Evolutionary conservation across 352 stramenopile species (phyloP).

Genomic region (Pythium myriotylum): DNA sequence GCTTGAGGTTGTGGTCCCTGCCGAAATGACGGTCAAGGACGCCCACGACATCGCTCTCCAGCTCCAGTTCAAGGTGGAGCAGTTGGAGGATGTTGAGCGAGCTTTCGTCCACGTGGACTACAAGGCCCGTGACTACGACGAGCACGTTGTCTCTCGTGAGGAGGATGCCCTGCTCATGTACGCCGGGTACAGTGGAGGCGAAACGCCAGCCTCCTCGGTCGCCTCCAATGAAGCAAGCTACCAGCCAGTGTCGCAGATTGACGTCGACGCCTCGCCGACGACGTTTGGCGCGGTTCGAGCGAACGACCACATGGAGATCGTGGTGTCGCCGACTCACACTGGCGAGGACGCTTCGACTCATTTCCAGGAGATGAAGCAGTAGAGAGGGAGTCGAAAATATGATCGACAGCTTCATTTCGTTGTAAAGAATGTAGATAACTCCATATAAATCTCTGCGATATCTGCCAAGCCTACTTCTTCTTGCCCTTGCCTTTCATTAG

Average conservation of each 20-base stretch:
- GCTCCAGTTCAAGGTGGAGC: conserved; percentile 87
- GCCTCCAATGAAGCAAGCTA: conserved; percentile 23
- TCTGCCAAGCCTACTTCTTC: conserved; percentile 16
- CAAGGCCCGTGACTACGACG: conserved; percentile 73
- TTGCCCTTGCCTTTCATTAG: conserved; percentile 41
- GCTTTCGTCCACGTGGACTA: conserved; percentile 93
- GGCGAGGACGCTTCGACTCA: conserved; percentile 42
- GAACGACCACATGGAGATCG: conserved; percentile 20
- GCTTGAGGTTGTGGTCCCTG: conserved; percentile 91
- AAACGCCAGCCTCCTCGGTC: conserved; percentile 15
- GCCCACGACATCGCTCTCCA: conserved; percentile 94
- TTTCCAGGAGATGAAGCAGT: conserved; percentile 36
- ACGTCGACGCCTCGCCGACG: conserved; percentile 35
- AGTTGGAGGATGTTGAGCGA: conserved; percentile 81
- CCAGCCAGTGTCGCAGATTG: conserved; percentile 60
- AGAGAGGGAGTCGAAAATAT: conserved; percentile 14
- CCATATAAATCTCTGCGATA: too few relatives aligned
- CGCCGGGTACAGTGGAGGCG: conserved; percentile 17
- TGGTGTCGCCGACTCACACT: conserved; percentile 70
- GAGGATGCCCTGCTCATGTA: conserved; percentile 47
- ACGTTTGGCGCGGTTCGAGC: background rate
- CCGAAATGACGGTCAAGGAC: conserved; percentile 87
- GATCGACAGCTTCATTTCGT: background rate
- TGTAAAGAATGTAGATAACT: too few relatives aligned
- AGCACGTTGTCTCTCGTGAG: conserved; percentile 65